Conservation (phyloP, 1,284 basidiomycete species). For the Ganoderma boninense region DNA sequence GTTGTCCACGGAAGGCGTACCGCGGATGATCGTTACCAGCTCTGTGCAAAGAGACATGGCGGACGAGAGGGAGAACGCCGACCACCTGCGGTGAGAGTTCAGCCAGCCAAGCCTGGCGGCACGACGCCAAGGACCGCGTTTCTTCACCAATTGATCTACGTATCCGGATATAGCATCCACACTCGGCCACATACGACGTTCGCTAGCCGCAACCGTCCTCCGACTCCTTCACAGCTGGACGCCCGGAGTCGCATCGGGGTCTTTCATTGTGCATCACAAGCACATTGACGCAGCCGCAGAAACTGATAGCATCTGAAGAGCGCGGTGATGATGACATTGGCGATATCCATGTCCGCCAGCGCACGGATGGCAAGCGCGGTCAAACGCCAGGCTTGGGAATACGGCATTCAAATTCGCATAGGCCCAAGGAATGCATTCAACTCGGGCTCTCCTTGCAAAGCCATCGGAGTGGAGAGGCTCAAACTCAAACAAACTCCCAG, state of each 20-base stretch:
- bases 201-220: constrained; percentile 6
- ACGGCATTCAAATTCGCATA: constrained; percentile 6
- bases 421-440: neutral
- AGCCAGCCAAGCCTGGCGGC: constrained; percentile 10
- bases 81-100: constrained; percentile 26
- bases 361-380: neutral
- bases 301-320: constrained; percentile 3
- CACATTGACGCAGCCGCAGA: neutral
- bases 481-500: neutral
- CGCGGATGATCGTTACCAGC: constrained; percentile 11
- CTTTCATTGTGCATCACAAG: neutral
- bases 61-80: constrained; percentile 3
- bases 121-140: constrained; percentile 13
- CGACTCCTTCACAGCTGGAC: constrained; percentile 6
- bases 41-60: neutral
- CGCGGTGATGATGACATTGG: constrained; percentile 2
- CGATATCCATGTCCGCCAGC: neutral
- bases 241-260: neutral
- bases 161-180: constrained; percentile 13
- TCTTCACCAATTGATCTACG: constrained; percentile 1
- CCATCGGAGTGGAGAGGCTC: neutral
- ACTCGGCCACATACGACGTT: neutral
- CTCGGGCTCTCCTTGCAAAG: neutral
- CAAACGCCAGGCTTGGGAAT: neutral
- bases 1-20: constrained; percentile 2